Evolutionary conservation across 2,329 filamentous ascomycete genomes (phyloP), one percentile per base, ranked within the genome.

Genomic region (Aspergillus glaucus): DNA sequence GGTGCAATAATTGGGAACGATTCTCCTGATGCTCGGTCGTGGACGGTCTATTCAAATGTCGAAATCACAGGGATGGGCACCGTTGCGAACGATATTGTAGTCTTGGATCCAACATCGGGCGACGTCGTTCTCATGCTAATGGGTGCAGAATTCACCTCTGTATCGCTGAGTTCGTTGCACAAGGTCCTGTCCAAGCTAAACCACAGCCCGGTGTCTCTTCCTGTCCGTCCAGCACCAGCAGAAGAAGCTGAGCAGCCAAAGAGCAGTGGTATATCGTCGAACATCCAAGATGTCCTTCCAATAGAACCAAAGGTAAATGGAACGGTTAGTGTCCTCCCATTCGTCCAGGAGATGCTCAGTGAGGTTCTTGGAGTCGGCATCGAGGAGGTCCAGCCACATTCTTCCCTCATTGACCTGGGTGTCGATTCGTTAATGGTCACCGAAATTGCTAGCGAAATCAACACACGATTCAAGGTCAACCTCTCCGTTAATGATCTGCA

Each of bases 401-500:
- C 44, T 6, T 6, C 41, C 10, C 39, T 54, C 4, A 46, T 24
- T 3, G 58, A 60, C n/a, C 22, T 59, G 5, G 60, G 60, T 2
- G 41, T 58, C 7, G 60, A 63, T 41, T 63, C 60, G 0, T 49
- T 63, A 4, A 52, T 63, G 50, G 41, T 30, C 15, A 53, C 55
- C n/a, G 59, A 62, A 46, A 28, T 63, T 2, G 10, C 50, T 7
- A 12, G 39, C 9, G 55, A 61, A 8, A 44, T 61, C 17, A 28
- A 49, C 17, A 43, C 46, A 21, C 14, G 32, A 30, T 49, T 60
- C 46, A 6, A 60, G 15, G 15, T 15, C 15, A 15, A 15, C 15
- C 15, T 15, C 15, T 15, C 15, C 15, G 15, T 15, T 15, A 15
- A 15, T 15, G 15, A 15, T 15, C 15, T 15, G 15, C 15, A 15